Base-by-base conservation (phyloP, 2,329 filamentous ascomycete species). In the Huntiella moniliformis region DNA sequence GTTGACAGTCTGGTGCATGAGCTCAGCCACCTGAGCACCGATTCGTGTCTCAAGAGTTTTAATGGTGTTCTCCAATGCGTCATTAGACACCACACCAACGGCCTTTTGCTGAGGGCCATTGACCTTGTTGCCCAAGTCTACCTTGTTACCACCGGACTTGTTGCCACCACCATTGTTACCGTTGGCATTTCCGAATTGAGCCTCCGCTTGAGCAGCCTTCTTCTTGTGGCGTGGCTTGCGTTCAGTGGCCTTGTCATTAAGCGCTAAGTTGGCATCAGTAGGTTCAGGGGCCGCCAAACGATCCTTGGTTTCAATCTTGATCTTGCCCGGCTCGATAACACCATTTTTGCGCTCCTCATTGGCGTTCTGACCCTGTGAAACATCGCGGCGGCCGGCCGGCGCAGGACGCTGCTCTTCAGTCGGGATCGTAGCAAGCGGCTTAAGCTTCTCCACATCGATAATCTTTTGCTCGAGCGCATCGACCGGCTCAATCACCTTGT, bases 401-500 rank as follows among this genome's bases (percentile, higher is more conserved):
- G 51, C 52, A 7, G 48, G 48, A 5, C 48, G 64, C 49, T 54
- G 68, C 67, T 58, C 61, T 55, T 67, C 66, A n/a, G 55, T 56
- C 4, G 63, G 61, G 50, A 58, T 71, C 46, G 64, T 69, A 55
- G 58, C 63, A 59, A 56, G 66, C 31, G 65, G 59, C 58, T 71
- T 73, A 34, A 94, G 69, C 55, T 83, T 79, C 32, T 74, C 71
- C 44, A 94, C 79, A 36, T 74, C 74, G 49, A 94, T 82, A 22
- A 82, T 65, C 6, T 82, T 84, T 46, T 76, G 71, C 45, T 79
- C 69, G 38, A 84, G 69, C 2, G 84, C 87, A 60, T 93, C 78
- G 35, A 91, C 74, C 0, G 81, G 71, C 45, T 79, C 67, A 35
- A 94, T 67, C 45, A 93, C 82, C 66, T 92, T 93, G 62, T 86